Conservation (phyloP, 768 basidiomycete genomes). For the Naematelia aurantialba region DNA sequence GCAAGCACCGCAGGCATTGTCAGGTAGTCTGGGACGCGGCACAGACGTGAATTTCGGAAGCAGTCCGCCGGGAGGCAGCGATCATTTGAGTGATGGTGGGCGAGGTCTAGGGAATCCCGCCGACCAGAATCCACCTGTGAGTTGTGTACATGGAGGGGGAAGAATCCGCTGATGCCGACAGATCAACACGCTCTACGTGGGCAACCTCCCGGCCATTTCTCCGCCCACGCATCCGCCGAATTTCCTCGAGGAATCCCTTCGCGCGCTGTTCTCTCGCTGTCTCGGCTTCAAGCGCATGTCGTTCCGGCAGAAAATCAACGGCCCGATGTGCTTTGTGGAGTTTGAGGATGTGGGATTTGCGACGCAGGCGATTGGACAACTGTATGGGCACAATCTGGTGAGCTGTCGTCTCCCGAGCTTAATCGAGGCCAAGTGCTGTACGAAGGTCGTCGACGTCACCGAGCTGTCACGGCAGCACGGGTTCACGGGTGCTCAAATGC, state of each 20-base stretch:
- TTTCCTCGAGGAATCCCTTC: conserved; percentile 79
- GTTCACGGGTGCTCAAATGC: too few relatives aligned
- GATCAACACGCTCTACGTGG: conserved; percentile 99
- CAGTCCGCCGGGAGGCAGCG: conserved; percentile 37
- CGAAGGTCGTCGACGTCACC: too few relatives aligned
- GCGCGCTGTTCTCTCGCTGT: conserved; percentile 72
- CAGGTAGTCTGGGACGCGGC: neutral
- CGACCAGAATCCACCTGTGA: conserved; percentile 90
- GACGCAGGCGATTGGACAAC: conserved; percentile 76
- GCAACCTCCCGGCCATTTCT: conserved; percentile 82
- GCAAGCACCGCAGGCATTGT: conserved; percentile 4
- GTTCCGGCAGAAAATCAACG: conserved; percentile 93
- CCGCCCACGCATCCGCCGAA: conserved; percentile 65
- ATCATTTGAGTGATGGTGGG: conserved; percentile 28
- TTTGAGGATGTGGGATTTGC: conserved; percentile 87
- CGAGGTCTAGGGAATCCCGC: conserved; percentile 51
- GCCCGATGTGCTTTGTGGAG: conserved; percentile 99
- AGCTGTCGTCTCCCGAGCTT: conserved; percentile 14
- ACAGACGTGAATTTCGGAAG: conserved; percentile 13
- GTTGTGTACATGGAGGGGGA: conserved; percentile 35
- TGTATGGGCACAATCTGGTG: conserved; percentile 81
- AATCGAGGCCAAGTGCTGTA: neutral
- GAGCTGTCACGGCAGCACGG: too few relatives aligned
- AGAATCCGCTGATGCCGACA: conserved; percentile 38
- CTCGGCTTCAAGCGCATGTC: conserved; percentile 86